Conservation (phyloP, 2,329 filamentous ascomycete genomes). For the Alternaria gaisen region DNA sequence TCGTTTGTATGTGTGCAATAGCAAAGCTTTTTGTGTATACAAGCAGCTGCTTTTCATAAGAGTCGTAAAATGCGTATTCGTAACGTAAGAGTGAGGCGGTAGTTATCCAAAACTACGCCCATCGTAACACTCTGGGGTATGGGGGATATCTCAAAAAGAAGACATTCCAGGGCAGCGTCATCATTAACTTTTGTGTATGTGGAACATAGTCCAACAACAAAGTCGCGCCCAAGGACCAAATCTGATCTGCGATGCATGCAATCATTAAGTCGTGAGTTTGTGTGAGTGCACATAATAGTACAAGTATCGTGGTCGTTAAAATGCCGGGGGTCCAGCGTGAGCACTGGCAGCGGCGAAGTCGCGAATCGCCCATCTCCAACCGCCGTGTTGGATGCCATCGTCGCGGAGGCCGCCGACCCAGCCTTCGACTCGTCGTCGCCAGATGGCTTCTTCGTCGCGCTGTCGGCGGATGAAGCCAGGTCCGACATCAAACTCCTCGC, state of each 20-base stretch:
- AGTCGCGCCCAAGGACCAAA: conserved; percentile 30
- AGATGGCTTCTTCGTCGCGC: conserved; percentile 88
- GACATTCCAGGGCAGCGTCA: conserved; percentile 33
- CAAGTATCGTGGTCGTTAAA: conserved; percentile 23
- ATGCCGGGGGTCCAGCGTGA: conserved; percentile 26
- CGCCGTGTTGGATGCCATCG: conserved; percentile 52
- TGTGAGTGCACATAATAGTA: conserved; percentile 26
- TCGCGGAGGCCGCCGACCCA: conserved; percentile 74
- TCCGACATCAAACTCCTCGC: conserved; percentile 97
- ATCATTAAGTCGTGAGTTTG: conserved; percentile 45
- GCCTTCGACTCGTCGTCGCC: conserved; percentile 85
- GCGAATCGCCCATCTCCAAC: conserved; percentile 80
- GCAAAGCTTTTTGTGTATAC: not conserved
- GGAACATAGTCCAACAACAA: conserved; percentile 31
- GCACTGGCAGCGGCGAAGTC: conserved; percentile 54
- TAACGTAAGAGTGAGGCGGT: conserved; percentile 46
- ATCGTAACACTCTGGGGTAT: conserved; percentile 43
- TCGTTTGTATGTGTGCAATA: not conserved
- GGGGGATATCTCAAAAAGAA: conserved; percentile 39
- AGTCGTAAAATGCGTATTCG: conserved; percentile 40
- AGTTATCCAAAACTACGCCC: conserved; percentile 36
- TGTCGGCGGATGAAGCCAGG: conserved; percentile 92
- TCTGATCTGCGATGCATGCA: conserved; percentile 32
- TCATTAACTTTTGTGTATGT: conserved; percentile 34
- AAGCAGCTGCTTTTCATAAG: conserved; percentile 19